Conservation (phyloP, 768 basidiomycete genomes). For the Piloderma croceum region DNA sequence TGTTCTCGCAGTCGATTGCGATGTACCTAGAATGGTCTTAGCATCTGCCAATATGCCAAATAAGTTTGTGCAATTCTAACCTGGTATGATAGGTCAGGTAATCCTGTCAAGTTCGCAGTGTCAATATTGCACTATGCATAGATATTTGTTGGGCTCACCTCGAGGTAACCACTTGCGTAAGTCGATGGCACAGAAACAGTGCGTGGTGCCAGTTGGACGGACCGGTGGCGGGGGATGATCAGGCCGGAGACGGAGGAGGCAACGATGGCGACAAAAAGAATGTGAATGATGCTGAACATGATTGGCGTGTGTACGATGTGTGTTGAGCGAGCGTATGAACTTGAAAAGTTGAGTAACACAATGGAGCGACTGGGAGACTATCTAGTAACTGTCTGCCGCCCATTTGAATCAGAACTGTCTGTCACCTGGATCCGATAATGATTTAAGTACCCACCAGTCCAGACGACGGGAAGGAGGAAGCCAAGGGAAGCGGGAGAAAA, state of each 20-base stretch:
- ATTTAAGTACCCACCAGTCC: no score
- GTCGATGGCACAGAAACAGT: conserved; percentile 32
- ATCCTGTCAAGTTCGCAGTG: no score
- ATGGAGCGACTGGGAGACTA: neutral
- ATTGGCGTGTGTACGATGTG: conserved; percentile 19
- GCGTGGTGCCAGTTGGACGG: conserved; percentile 10
- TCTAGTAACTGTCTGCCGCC: no score
- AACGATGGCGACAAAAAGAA: conserved; percentile 35
- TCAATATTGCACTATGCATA: no score
- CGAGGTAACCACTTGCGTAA: conserved; percentile 44
- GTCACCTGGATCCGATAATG: no score
- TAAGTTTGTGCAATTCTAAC: conserved; percentile 3
- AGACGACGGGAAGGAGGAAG: conserved; percentile 8
- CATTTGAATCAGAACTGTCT: no score
- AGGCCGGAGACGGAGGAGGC: conserved; percentile 37
- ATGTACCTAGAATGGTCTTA: conserved; percentile 66
- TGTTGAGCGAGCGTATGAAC: conserved; percentile 17
- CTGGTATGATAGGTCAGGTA: conserved; percentile 3
- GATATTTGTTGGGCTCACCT: no score
- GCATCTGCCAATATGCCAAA: conserved; percentile 38
- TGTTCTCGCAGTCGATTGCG: conserved; percentile 42
- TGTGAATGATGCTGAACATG: conserved; percentile 27
- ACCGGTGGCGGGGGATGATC: conserved; percentile 32
- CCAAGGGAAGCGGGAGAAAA: conserved; percentile 1
- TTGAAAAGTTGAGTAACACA: no score